phyloP scores from a whole-genome alignment of 257 asterid species.

The Buddleja alternifolia region DNA sequence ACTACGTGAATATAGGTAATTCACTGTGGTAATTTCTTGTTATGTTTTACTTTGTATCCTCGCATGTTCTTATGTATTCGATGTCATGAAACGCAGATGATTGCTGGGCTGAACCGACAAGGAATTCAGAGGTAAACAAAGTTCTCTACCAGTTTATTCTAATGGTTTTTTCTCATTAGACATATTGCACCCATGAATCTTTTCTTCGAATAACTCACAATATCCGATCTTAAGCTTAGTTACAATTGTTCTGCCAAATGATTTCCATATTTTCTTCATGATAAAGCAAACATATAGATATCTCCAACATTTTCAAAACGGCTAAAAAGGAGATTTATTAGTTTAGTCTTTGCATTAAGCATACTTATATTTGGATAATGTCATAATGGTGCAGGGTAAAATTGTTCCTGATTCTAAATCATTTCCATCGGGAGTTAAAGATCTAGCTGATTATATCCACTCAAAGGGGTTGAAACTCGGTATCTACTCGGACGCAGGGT shows the following conservation, averaged over 20 bases:
- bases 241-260: background rate
- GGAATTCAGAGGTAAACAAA: slow-evolving; percentile 52
- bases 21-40: slow-evolving; percentile 1
- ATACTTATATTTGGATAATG: slow-evolving; percentile 3
- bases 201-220: background rate
- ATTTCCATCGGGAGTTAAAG: slow-evolving; percentile 77
- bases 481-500: slow-evolving; percentile 90
- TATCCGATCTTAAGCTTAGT: background rate
- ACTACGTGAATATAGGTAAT: slow-evolving; percentile 72
- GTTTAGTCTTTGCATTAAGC: too few species aligned
- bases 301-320: background rate
- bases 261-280: background rate
- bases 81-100: slow-evolving; percentile 57
- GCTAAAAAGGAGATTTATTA: too few species aligned
- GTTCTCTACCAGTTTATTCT: slow-evolving; percentile 1
- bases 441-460: slow-evolving; percentile 78
- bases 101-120: slow-evolving; percentile 65
- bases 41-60: slow-evolving; percentile 1
- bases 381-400: slow-evolving; percentile 63
- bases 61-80: slow-evolving; percentile 28
- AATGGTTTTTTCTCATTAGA: background rate
- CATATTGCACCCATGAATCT: background rate
- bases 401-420: slow-evolving; percentile 59
- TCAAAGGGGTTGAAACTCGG: slow-evolving; percentile 75
- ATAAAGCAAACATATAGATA: background rate